These are phyloP conservation scores for Brassica juncea DNA, from an alignment of 345 rosid species.

Conservation along the genomic window DNA sequence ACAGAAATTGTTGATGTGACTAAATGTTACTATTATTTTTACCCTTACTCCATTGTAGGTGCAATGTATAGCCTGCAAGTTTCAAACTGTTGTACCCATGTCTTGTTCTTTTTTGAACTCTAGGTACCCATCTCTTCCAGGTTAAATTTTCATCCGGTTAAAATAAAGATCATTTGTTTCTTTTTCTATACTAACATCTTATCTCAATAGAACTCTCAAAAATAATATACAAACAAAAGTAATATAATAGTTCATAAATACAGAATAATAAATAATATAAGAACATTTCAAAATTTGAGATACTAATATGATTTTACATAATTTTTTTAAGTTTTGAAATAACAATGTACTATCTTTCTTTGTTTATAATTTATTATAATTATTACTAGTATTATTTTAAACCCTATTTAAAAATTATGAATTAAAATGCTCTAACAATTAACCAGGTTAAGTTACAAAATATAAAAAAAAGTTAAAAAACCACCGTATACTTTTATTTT, in stretches of 20 bases:
- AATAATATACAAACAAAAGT: neutral
- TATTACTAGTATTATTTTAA: neutral
- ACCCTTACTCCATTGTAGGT: constrained; percentile 6
- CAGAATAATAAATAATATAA: neutral
- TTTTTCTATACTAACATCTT: constrained; percentile 3
- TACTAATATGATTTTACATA: neutral
- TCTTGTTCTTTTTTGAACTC: neutral
- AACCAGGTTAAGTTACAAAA: neutral
- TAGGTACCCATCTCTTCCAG: neutral
- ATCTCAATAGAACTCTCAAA: neutral
- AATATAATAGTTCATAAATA: neutral
- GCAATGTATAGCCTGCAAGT: constrained; percentile 16
- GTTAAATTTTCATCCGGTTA: neutral
- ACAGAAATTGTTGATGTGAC: constrained; percentile 28
- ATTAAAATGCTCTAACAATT: neutral
- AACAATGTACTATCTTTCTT: neutral
- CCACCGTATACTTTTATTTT: no score
- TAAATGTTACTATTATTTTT: constrained; percentile 23
- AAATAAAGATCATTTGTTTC: neutral
- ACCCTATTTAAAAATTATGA: neutral
- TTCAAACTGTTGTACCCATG: constrained; percentile 12
- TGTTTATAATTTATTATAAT: neutral
- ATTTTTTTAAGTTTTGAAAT: neutral
- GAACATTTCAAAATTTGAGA: neutral
- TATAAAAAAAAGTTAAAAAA: no score